These are phyloP conservation scores for Aspergillus pseudotamarii DNA, from an alignment of 2,329 filamentous ascomycete species.

Conservation along the genomic window DNA sequence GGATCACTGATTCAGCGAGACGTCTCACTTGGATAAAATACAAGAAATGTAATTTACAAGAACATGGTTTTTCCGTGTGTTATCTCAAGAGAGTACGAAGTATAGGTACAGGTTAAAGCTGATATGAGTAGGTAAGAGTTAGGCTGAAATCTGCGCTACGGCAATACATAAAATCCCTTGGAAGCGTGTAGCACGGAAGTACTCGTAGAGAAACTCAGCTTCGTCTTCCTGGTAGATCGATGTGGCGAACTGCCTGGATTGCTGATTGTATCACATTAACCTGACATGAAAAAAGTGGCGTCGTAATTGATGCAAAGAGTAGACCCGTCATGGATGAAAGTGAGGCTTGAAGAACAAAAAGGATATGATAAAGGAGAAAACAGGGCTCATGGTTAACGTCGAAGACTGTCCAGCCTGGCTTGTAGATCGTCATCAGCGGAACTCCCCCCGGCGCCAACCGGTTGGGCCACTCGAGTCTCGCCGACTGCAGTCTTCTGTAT, in stretches of 20 bases:
- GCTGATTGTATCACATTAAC: constrained; percentile 1
- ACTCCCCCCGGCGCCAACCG: constrained; percentile 62
- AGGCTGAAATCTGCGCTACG: neutral
- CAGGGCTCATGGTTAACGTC: constrained; percentile 48
- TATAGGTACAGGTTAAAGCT: neutral
- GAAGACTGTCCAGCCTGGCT: constrained; percentile 85
- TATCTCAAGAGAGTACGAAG: too few relatives aligned
- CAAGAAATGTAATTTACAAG: neutral
- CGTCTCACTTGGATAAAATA: too few relatives aligned
- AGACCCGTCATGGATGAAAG: neutral
- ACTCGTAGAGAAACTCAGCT: neutral
- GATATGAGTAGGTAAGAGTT: neutral
- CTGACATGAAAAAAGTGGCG: neutral
- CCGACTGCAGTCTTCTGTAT: constrained; percentile 73
- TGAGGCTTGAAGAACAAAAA: neutral
- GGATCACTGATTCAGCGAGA: too few relatives aligned
- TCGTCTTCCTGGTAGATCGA: too few relatives aligned
- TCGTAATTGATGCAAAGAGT: constrained; percentile 1
- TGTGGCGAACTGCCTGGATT: neutral
- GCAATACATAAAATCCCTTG: neutral
- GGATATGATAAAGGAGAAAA: neutral
- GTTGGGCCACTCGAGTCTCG: constrained; percentile 82
- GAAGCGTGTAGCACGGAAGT: neutral
- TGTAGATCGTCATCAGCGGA: constrained; percentile 86
- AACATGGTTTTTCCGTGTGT: neutral